Base-by-base conservation (phyloP, 306 rosid genomes). In the Begonia loranthoides region DNA sequence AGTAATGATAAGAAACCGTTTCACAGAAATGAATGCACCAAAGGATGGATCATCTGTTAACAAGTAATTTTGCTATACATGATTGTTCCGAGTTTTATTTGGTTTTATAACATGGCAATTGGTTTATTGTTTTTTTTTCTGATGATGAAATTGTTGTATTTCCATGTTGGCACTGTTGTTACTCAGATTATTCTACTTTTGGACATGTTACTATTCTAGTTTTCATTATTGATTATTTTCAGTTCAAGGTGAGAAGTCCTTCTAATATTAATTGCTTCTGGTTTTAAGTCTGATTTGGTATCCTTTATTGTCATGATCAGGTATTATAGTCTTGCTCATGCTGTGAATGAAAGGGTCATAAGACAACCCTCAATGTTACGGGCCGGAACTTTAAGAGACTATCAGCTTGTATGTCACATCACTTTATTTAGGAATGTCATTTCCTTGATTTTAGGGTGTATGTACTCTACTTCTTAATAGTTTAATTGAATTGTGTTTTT, bases 251-350 rank as follows among this genome's bases (percentile, higher is more conserved):
- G 43, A 41, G 15, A 39, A 36, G 49, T 38, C 13, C 24, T 21
- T 51, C 2, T 12, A 41, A 53, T 40, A 17, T 47, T 41, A 50
- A 14, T 9, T 51, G 52, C 22, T 44, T 60, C 55, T 9, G n/a
- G 15, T 41, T 34, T 15, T 53, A 15, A 41, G 50, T 45, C 14
- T 61, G 13, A 3, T 57, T 45, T 57, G 41, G 50, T 47, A 9
- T 75, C 63, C 52, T 41, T 45, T 17, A 17, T 54, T 41, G 49
- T 67, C 61, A 34, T 28, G 7, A 28, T 71, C 79, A 90, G 97
- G 87, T 90, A 90, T 72, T 90, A 90, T 70, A 73, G 54, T 66
- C 97, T 90, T 67, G 97, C 97, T 22, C 97, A 90, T 72, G 97
- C 97, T 56, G 97, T 90, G 70, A 85, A 61, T 70, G 97, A 90